Evolutionary conservation across 495 filamentous ascomycete species (phyloP).

Genomic region (Terfezia boudieri): DNA sequence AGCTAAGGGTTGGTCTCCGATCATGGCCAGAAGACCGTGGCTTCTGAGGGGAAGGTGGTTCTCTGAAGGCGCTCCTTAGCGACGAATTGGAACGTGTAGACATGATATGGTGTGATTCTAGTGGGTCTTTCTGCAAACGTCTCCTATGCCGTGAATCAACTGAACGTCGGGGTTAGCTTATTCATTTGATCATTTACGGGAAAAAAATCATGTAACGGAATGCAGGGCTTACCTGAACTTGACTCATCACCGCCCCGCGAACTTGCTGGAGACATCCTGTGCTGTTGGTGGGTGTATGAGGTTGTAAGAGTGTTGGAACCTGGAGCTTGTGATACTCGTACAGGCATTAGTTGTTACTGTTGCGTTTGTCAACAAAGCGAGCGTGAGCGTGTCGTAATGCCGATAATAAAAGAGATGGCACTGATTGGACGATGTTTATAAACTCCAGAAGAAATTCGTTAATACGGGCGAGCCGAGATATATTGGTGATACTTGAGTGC

Average conservation of each 20-base stretch:
- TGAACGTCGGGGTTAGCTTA: background rate
- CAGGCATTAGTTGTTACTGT: slow-evolving; percentile 9
- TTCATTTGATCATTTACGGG: background rate
- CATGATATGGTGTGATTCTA: slow-evolving; percentile 8
- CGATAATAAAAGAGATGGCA: slow-evolving; percentile 7
- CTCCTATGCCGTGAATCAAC: slow-evolving; percentile 17
- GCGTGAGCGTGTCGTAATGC: slow-evolving; percentile 12
- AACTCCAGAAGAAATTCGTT: too few relatives aligned
- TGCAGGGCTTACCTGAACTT: background rate
- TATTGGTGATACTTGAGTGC: slow-evolving; percentile 1
- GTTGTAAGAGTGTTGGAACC: background rate
- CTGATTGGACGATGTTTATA: too few relatives aligned
- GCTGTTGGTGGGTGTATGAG: background rate
- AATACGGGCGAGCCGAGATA: slow-evolving; percentile 4
- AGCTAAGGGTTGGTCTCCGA: slow-evolving; percentile 6
- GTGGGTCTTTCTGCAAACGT: slow-evolving; percentile 14
- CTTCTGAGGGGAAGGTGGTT: slow-evolving; percentile 15
- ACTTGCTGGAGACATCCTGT: background rate
- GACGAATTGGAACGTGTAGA: slow-evolving; percentile 4
- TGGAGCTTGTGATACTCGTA: slow-evolving; percentile 1
- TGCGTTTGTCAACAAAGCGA: slow-evolving; percentile 5
- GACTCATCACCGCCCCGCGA: background rate
- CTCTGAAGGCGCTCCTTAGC: slow-evolving; percentile 13
- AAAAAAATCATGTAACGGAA: background rate
- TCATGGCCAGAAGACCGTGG: slow-evolving; percentile 11